Evolutionary conservation across 345 rosid species (phyloP).

Genomic region (Salix caprea): DNA sequence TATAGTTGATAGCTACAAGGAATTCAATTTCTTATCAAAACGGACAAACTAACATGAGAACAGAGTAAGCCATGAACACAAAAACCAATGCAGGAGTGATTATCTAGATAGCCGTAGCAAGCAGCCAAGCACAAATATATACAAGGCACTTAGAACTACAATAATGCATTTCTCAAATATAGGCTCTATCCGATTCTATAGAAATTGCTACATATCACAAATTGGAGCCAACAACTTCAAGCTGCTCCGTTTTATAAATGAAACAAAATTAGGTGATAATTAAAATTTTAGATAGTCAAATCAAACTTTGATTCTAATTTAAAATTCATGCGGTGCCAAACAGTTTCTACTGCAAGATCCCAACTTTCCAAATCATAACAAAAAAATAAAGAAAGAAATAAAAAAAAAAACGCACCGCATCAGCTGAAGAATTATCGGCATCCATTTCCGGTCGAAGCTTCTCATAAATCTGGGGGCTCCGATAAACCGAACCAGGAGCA

Average conservation of each 20-base stretch:
- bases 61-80: neutral
- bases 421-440: conserved; percentile 84
- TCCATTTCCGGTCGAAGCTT: conserved; percentile 86
- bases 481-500: conserved; percentile 82
- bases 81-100: neutral
- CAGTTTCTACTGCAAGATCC: conserved; percentile 5
- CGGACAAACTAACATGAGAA: neutral
- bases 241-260: neutral
- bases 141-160: neutral
- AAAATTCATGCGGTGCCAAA: neutral
- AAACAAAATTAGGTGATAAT: neutral
- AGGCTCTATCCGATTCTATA: neutral
- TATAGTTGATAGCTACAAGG: conserved; percentile 63
- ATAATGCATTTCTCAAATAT: neutral
- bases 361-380: conserved; percentile 9
- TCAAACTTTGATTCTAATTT: neutral
- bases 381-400: neutral
- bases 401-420: conserved; percentile 55
- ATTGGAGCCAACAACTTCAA: neutral
- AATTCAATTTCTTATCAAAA: conserved; percentile 13
- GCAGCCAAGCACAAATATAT: neutral
- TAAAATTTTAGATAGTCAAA: too few species aligned
- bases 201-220: neutral
- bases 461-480: conserved; percentile 84
- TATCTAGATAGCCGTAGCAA: neutral